Base-by-base conservation (phyloP, 805 yeast genomes). In the Soucietia sequanensis region DNA sequence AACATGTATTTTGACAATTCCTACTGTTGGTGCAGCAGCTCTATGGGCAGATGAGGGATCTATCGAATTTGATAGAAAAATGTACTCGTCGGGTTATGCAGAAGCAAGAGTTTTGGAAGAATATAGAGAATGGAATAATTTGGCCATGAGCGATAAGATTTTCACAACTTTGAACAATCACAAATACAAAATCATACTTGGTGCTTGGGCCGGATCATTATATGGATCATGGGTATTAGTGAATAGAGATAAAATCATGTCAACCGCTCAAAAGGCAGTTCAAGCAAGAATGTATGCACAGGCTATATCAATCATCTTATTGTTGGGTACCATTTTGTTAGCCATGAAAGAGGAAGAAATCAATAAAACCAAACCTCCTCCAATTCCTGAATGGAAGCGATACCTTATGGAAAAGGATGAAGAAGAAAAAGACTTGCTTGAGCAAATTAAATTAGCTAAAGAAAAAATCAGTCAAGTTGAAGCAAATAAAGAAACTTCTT, bases 231-330 rank as follows among this genome's bases (percentile, higher is more conserved):
- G 91, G 87, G 75, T 62, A 30, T 50, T 66, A 29, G 87, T 84
- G 34, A 80, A 84, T 63, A 76, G 73, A 47, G 95, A 87, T 57
- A 81, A 79, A 44, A 66, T 80, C 55, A 75, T 87, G 82, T 76
- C 86, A 35, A 74, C 70, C 44, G 64, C 93, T 4, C 95, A 87
- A 64, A 87, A 84, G 58, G 77, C 84, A 31, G 93, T 84, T 22
- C 90, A 83, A 56, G 95, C 95, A 21, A 80, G 95, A 75, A 86
- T 86, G 84, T 86, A 86, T 55, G 95, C 95, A 8, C 95, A 87
- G 60, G 85, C 83, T 44, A 62, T 84, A 35, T 84, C 95, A 2
- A 89, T 87, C 35, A 74, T 75, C 8, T 63, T 86, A 42, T 63
- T 86, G 44, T 60, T 86, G 35, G 88, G 80, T 15, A 78, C 93